Base-by-base conservation (phyloP, 1,284 basidiomycete species). In the Rugosomyces carneus region DNA sequence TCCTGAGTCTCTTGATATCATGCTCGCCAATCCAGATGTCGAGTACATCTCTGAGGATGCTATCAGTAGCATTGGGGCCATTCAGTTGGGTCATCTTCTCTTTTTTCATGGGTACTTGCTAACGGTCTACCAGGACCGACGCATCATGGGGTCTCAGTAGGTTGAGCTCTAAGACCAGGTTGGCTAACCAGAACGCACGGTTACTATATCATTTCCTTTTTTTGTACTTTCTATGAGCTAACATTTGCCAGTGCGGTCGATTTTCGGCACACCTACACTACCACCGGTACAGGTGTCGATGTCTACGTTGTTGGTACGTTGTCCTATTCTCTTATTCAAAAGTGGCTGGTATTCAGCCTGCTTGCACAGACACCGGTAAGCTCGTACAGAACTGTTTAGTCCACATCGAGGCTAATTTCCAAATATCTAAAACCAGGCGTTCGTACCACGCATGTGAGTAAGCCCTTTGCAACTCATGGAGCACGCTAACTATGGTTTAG, bases 31-130 rank as follows among this genome's bases (percentile, higher is more conserved):
- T 49, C 77, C 80, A 15, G 81, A 83, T 53, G 84, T 90, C 45
- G 80, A 77, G 51, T 82, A 76, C 59, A 80, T 90, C 56, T 73
- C 81, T 62, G 73, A 72, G 48, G 84, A 89, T 61, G 78, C 79
- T 58, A 63, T 79, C 57, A 72, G 80, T 54, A 71, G 75, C 42
- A 4, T 3, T 29, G 37, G 55, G 27, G 45, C 43, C 10, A 59
- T 57, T 5, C 57, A 59, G 63, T 63, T 44, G 8, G 41, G 45
- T 7, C 15, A 11, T 15, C 38, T 15, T 15, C 18, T 10, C 19
- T 21, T 5, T 21, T 2, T 5, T 21, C 8, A 13, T 6, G 18
- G 2, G 15, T 16, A 5, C 11, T 21, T 37, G 2, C 16, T 20
- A 11, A 37, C 36, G 11, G 19, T 15, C 2, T 26, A 35, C 19